These are phyloP conservation scores for Ogataea philodendri DNA, from an alignment of 805 yeast species.

Conservation along the genomic window DNA sequence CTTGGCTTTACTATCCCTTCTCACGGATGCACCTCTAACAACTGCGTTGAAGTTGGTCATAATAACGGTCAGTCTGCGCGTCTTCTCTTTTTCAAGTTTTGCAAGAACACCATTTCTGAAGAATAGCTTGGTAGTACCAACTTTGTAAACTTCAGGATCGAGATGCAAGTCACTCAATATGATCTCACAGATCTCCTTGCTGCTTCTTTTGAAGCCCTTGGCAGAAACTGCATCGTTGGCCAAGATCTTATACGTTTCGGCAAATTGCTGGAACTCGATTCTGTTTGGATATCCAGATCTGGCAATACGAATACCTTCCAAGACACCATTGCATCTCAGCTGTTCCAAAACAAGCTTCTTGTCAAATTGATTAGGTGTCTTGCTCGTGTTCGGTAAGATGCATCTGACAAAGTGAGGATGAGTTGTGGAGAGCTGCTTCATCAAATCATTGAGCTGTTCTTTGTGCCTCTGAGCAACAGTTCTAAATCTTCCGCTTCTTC, in stretches of 20 bases:
- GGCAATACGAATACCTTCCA: slow-evolving; percentile 96
- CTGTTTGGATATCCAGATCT: slow-evolving; percentile 97
- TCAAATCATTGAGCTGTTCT: slow-evolving; percentile 70
- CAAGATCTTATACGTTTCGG: slow-evolving; percentile 69
- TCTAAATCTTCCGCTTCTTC: slow-evolving; percentile 44
- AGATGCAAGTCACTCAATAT: slow-evolving; percentile 63
- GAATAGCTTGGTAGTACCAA: slow-evolving; percentile 71
- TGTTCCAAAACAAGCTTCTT: slow-evolving; percentile 80
- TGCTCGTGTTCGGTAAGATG: slow-evolving; percentile 81
- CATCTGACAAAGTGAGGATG: slow-evolving; percentile 98
- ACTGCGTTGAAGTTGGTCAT: slow-evolving; percentile 62
- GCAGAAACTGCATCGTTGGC: slow-evolving; percentile 42
- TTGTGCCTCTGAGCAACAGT: slow-evolving; percentile 89
- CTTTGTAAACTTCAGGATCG: slow-evolving; percentile 56
- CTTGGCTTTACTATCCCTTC: slow-evolving; percentile 46
- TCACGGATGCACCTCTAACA: slow-evolving; percentile 60
- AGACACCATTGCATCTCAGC: slow-evolving; percentile 92
- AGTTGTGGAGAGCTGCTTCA: slow-evolving; percentile 72
- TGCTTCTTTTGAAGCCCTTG: slow-evolving; percentile 34
- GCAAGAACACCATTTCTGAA: slow-evolving; percentile 79
- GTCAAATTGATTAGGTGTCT: slow-evolving; percentile 69
- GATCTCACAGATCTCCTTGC: slow-evolving; percentile 66
- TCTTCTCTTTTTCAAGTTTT: slow-evolving; percentile 74
- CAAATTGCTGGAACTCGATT: slow-evolving; percentile 78
- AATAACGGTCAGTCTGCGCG: slow-evolving; percentile 52